Conservation (phyloP, 495 filamentous ascomycete species). For the Penicilliopsis zonata region DNA sequence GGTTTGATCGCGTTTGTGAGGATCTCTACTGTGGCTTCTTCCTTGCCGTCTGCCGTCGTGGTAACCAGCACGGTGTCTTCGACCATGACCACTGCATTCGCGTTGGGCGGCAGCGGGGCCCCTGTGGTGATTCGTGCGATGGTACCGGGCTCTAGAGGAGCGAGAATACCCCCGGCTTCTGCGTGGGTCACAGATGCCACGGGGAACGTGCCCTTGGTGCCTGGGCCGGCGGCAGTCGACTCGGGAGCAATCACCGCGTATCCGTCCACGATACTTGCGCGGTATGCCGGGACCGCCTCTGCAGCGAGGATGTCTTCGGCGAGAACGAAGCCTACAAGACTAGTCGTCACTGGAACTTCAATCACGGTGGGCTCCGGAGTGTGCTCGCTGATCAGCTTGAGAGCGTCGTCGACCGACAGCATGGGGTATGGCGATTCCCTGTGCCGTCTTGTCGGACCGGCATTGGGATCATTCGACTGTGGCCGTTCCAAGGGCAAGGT, state of each 20-base stretch:
- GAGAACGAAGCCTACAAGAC: conserved; percentile 62
- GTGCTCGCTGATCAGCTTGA: conserved; percentile 55
- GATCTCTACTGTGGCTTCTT: conserved; percentile 82
- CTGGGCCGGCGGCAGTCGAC: conserved; percentile 36
- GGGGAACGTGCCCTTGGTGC: conserved; percentile 67
- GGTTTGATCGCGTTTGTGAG: conserved; percentile 58
- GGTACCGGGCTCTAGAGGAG: conserved; percentile 54
- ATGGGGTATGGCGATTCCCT: conserved; percentile 87
- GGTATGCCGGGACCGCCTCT: conserved; percentile 82
- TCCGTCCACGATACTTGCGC: conserved; percentile 93
- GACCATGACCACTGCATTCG: conserved; percentile 93
- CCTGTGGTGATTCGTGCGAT: conserved; percentile 90
- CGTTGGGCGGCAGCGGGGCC: conserved; percentile 77
- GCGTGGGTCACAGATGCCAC: conserved; percentile 84
- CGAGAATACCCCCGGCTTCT: conserved; percentile 44
- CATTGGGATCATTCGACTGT: conserved; percentile 68
- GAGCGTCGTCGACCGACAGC: conserved; percentile 71
- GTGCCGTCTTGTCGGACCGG: conserved; percentile 65
- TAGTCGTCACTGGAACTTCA: conserved; percentile 44
- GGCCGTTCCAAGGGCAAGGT: conserved; percentile 49
- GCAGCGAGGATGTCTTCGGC: conserved; percentile 70
- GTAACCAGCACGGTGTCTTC: conserved; percentile 74
- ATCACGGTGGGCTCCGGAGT: conserved; percentile 47
- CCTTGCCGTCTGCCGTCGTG: conserved; percentile 63
- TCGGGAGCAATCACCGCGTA: conserved; percentile 59